Evolutionary conservation across 1,284 basidiomycete genomes (phyloP).

Genomic region (Tylopilus sp.): DNA sequence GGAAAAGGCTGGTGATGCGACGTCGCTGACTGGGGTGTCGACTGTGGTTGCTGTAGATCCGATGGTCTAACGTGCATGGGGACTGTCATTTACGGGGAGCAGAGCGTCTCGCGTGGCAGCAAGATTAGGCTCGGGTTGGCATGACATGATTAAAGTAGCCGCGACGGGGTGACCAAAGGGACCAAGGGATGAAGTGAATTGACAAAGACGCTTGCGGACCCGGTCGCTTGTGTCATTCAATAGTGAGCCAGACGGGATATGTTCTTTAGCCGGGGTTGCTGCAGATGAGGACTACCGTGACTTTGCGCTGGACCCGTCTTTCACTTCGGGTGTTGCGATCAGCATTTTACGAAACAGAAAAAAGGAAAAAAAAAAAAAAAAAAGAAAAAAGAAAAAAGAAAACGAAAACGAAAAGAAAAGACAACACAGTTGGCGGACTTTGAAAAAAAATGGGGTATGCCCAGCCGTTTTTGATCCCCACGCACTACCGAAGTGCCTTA

Average conservation of each 20-base stretch:
- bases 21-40: constrained; percentile 14
- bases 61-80: constrained; percentile 16
- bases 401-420: constrained; percentile 15
- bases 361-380: too few species aligned
- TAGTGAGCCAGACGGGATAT: neutral
- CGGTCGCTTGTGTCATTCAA: constrained; percentile 11
- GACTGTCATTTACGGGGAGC: neutral
- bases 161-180: constrained; percentile 20
- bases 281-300: too few species aligned
- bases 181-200: constrained; percentile 26
- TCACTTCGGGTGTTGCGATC: too few species aligned
- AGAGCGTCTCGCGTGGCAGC: constrained; percentile 2
- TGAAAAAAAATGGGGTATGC: constrained; percentile 52
- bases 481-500: constrained; percentile 40
- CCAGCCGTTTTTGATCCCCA: constrained; percentile 53
- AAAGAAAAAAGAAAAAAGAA: constrained; percentile 17
- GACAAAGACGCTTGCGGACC: constrained; percentile 17
- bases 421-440: constrained; percentile 33
- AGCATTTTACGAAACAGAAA: constrained; percentile 26
- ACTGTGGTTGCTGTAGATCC: constrained; percentile 24
- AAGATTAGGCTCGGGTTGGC: constrained; percentile 15
- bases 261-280: neutral
- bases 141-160: constrained; percentile 10
- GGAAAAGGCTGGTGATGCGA: constrained; percentile 24
- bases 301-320: too few species aligned